Evolutionary conservation across 2,329 filamentous ascomycete genomes (phyloP).

Genomic region (Fusarium gaditjirri): DNA sequence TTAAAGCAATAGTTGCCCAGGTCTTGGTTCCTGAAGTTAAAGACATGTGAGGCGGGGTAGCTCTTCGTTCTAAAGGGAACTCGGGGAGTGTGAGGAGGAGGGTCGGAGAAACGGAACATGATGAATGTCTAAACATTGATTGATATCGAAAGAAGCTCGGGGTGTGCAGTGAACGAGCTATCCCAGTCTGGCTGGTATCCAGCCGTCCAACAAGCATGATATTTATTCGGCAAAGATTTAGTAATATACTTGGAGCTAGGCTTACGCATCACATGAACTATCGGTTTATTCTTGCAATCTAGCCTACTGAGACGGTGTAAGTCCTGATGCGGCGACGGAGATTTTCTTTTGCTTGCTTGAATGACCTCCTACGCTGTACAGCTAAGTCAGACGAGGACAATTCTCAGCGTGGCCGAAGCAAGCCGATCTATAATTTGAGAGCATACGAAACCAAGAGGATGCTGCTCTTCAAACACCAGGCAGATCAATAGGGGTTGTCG

Average conservation of each 20-base stretch:
- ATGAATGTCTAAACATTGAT: conserved; percentile 1
- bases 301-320: neutral
- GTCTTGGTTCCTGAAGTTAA: conserved; percentile 3
- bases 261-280: neutral
- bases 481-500: neutral
- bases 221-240: neutral
- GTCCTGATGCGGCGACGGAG: neutral
- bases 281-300: neutral
- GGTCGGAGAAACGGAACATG: conserved; percentile 24
- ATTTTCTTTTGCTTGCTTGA: neutral
- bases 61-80: neutral
- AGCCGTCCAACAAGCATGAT: neutral
- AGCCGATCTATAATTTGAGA: neutral
- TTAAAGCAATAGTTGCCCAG: conserved; percentile 8
- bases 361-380: neutral
- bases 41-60: conserved; percentile 33
- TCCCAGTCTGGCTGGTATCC: neutral
- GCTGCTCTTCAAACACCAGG: neutral
- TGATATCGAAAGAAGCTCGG: conserved; percentile 10
- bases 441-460: conserved; percentile 1
- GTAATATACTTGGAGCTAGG: neutral
- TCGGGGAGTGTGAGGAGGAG: conserved; percentile 18
- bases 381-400: neutral
- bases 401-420: conserved; percentile 23
- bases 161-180: conserved; percentile 15